A percentile compares a stretch with the other conserved stretches of the same genome.
These are phyloP conservation scores for Hygrophila difformis DNA, from an alignment of 257 asterid species.

Conservation along the genomic window DNA sequence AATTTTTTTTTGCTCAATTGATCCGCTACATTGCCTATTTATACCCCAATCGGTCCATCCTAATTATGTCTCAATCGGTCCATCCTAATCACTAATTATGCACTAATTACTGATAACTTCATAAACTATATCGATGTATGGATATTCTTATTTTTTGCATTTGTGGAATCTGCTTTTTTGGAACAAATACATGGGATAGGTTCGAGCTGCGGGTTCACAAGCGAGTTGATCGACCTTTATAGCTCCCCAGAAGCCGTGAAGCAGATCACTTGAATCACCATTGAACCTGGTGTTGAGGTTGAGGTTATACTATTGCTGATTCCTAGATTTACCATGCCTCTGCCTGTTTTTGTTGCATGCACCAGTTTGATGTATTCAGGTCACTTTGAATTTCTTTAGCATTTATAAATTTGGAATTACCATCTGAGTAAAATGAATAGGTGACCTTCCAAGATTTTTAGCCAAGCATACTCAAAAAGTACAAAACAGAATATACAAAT, in stretches of 20 bases:
- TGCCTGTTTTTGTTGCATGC: neutral
- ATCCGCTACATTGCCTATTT: too few relatives aligned
- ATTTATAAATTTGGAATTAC: too few relatives aligned
- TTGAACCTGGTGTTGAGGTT: slow-evolving; percentile 50
- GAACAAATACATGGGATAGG: slow-evolving; percentile 45
- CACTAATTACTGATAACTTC: too few relatives aligned
- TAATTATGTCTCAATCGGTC: too few relatives aligned
- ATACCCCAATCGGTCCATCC: too few relatives aligned
- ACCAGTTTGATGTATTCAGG: neutral
- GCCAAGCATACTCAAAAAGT: too few relatives aligned
- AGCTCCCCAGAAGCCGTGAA: slow-evolving; percentile 46
- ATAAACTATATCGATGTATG: too few relatives aligned
- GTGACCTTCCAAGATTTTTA: too few relatives aligned
- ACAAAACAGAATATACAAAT: too few relatives aligned
- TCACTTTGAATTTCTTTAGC: neutral
- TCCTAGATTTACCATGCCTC: slow-evolving; percentile 13
- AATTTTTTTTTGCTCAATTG: too few relatives aligned
- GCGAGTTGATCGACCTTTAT: slow-evolving; percentile 42
- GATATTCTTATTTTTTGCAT: neutral
- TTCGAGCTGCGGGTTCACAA: slow-evolving; percentile 54
- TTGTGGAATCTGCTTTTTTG: slow-evolving; percentile 9
- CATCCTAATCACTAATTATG: too few relatives aligned
- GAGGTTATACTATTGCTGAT: slow-evolving; percentile 46
- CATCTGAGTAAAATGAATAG: too few relatives aligned
- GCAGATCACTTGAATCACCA: slow-evolving; percentile 40